Evolutionary conservation across 2,329 filamentous ascomycete genomes (phyloP).

Genomic region (Parastagonospora avenae): DNA sequence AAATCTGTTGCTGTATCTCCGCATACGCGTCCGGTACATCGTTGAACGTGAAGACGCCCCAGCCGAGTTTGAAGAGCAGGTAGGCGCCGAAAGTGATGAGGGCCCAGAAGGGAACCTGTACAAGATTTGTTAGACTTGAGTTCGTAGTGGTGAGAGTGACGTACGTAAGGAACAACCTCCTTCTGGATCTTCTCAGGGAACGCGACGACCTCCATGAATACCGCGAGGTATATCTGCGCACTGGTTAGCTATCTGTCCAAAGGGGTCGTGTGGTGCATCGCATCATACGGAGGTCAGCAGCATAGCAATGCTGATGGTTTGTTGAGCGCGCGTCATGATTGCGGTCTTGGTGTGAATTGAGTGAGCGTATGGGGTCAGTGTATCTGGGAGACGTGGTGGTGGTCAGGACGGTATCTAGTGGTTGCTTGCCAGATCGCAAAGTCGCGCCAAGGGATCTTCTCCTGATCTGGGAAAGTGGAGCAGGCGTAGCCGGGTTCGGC

Average conservation of each 20-base stretch:
- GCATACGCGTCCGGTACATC: constrained; percentile 89
- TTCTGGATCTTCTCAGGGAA: constrained; percentile 78
- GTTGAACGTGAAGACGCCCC: constrained; percentile 94
- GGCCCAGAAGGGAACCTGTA: constrained; percentile 87
- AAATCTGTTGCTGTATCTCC: constrained; percentile 86
- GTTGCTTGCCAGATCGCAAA: constrained; percentile 34
- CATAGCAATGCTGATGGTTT: constrained; percentile 86
- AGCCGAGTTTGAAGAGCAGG: constrained; percentile 88
- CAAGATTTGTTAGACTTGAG: constrained; percentile 8
- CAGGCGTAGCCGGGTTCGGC: constrained; percentile 21
- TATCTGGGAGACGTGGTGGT: constrained; percentile 19
- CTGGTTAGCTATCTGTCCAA: constrained; percentile 15
- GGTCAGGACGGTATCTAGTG: constrained; percentile 2
- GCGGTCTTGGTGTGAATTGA: constrained; percentile 12
- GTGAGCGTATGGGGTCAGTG: constrained; percentile 29
- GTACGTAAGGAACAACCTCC: constrained; percentile 87
- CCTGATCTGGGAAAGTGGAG: constrained; percentile 6
- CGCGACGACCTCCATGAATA: constrained; percentile 82
- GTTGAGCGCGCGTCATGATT: constrained; percentile 91
- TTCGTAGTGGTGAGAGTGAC: constrained; percentile 47
- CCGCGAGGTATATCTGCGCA: constrained; percentile 82
- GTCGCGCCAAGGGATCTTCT: constrained; percentile 29
- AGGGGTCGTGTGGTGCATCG: constrained; percentile 36
- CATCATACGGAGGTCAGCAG: constrained; percentile 79
- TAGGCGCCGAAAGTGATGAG: constrained; percentile 90